Conservation (phyloP, 441 rosid genomes). For the Adansonia gregorii region DNA sequence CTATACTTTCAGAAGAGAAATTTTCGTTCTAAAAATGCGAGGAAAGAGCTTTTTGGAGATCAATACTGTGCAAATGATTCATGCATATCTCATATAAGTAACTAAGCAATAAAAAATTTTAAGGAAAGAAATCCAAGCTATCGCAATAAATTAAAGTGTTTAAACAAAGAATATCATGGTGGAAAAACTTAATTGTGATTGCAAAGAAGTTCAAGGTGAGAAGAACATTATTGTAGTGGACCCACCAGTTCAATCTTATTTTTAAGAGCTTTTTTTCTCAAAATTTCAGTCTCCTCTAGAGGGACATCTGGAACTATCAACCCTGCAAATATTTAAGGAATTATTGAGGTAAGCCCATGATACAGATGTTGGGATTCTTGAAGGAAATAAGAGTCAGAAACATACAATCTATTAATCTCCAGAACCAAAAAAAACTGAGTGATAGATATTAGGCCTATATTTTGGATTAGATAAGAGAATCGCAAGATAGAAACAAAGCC, state of each 20-base stretch:
- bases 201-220: conserved; percentile 2
- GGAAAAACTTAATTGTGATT: conserved; percentile 9
- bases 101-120: background rate
- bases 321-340: conserved; percentile 50
- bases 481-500: background rate
- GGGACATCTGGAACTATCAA: conserved; percentile 97
- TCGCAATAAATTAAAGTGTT: background rate
- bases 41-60: background rate
- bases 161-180: background rate
- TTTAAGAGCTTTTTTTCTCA: conserved; percentile 70
- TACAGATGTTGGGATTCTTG: conserved; percentile 7
- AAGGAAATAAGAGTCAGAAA: background rate
- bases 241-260: conserved; percentile 75
- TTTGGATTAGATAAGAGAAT: background rate
- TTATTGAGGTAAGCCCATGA: conserved; percentile 5
- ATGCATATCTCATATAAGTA: background rate
- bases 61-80: background rate
- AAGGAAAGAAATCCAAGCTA: background rate
- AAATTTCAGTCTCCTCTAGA: conserved; percentile 76
- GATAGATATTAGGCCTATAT: background rate
- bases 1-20: background rate
- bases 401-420: background rate
- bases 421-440: background rate
- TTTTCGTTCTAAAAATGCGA: background rate
- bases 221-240: background rate